Percentiles rank a stretch among this genome's conserved stretches.
Conservation (phyloP, 2,329 filamentous ascomycete genomes). For the Lachnellula occidentalis region DNA sequence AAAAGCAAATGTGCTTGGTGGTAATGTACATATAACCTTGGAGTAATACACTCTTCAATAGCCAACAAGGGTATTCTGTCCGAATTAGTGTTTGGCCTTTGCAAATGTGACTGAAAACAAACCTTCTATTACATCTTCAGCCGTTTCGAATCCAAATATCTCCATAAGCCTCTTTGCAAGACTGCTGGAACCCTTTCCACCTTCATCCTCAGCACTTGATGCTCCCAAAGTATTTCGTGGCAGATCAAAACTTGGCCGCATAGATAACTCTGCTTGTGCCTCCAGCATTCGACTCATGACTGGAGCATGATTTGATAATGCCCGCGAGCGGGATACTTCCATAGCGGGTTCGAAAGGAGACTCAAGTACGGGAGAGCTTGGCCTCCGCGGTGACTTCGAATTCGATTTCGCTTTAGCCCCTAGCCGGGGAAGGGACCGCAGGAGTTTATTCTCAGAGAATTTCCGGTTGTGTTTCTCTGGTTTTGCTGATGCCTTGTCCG, state of each 20-base stretch:
- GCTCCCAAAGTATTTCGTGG: constrained; percentile 27
- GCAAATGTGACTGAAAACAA: constrained; percentile 16
- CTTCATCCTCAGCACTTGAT: constrained; percentile 16
- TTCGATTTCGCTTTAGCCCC: constrained; percentile 34
- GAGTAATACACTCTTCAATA: constrained; percentile 83
- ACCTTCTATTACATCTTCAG: constrained; percentile 81
- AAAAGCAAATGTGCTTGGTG: constrained; percentile 88
- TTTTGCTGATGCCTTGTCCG: constrained; percentile 24
- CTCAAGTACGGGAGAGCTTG: constrained; percentile 17
- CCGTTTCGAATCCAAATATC: constrained; percentile 76
- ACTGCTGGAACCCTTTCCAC: constrained; percentile 44
- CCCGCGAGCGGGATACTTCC: constrained; percentile 30
- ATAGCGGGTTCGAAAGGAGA: constrained; percentile 30
- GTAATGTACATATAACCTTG: constrained; percentile 98
- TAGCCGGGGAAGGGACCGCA: constrained; percentile 60
- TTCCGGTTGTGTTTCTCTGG: constrained; percentile 48
- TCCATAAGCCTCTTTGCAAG: constrained; percentile 70
- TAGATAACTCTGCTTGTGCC: constrained; percentile 59
- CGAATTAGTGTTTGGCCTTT: constrained; percentile 14
- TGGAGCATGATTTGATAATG: constrained; percentile 50
- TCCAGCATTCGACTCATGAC: constrained; percentile 76
- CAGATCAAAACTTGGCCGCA: constrained; percentile 52
- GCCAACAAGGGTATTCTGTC: constrained; percentile 85
- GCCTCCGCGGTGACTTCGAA: constrained; percentile 30
- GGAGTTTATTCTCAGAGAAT: constrained; percentile 59